These are phyloP conservation scores for Stagonosporopsis cucurbitacearum DNA, from an alignment of 2,329 filamentous ascomycete species.

Conservation along the genomic window DNA sequence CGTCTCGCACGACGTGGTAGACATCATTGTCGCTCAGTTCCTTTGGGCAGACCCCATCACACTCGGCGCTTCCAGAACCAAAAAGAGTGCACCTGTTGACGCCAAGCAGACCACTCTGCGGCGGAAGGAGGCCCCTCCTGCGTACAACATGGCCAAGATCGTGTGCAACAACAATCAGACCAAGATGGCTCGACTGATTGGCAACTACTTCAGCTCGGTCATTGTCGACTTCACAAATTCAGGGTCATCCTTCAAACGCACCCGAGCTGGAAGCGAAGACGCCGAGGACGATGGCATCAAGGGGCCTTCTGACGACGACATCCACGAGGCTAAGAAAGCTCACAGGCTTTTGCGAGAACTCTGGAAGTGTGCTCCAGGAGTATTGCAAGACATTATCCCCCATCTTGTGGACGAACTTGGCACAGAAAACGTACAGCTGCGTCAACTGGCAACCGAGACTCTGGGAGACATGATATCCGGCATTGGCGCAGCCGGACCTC, in stretches of 20 bases:
- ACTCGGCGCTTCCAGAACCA: conserved; percentile 57
- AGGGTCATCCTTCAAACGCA: conserved; percentile 26
- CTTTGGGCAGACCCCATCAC: conserved; percentile 78
- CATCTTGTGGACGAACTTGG: conserved; percentile 91
- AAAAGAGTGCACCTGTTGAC: conserved; percentile 63
- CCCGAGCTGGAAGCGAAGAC: conserved; percentile 47
- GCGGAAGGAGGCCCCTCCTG: conserved; percentile 86
- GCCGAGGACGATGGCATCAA: conserved; percentile 55
- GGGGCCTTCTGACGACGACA: conserved; percentile 79
- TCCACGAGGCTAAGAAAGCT: conserved; percentile 87
- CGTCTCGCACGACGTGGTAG: conserved; percentile 81
- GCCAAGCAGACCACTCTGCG: conserved; percentile 81
- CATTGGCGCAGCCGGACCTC: conserved; percentile 88
- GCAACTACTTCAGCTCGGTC: conserved; percentile 96
- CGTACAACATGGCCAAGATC: conserved; percentile 95
- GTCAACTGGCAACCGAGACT: conserved; percentile 88
- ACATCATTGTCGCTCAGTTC: conserved; percentile 95
- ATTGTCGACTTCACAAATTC: conserved; percentile 78
- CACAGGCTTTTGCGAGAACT: conserved; percentile 89
- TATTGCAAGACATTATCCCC: conserved; percentile 90
- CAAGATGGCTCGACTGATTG: conserved; percentile 93
- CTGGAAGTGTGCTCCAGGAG: conserved; percentile 87
- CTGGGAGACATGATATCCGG: conserved; percentile 94
- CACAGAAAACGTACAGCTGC: conserved; percentile 85
- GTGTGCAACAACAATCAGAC: conserved; percentile 89